Percentiles rank a stretch among this genome's conserved stretches.
phyloP scores from a whole-genome alignment of 2,329 filamentous ascomycete genomes.

The Talaromyces sp. region DNA sequence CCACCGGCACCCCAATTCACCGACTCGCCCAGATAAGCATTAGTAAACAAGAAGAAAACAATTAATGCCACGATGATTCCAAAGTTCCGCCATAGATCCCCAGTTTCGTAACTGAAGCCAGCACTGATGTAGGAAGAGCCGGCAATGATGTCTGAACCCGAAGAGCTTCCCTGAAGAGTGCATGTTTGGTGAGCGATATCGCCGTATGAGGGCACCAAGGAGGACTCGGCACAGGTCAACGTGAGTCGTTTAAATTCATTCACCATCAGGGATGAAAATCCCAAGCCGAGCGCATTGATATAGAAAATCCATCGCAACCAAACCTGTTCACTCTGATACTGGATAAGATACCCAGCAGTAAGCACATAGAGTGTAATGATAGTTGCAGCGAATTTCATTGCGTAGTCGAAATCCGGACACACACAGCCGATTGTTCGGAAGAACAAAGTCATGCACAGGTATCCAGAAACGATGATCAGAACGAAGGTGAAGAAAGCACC shows the following conservation, averaged over 20 bases:
- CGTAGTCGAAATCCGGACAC: constrained; percentile 78
- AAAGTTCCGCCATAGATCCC: constrained; percentile 66
- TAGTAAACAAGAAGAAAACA: constrained; percentile 34
- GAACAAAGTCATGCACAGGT: constrained; percentile 71
- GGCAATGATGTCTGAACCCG: constrained; percentile 61
- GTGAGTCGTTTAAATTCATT: constrained; percentile 74
- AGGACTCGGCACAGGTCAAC: constrained; percentile 64
- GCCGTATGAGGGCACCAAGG: constrained; percentile 63
- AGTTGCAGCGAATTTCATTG: constrained; percentile 75
- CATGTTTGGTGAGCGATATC: constrained; percentile 75
- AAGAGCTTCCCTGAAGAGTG: constrained; percentile 67
- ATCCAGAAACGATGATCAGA: constrained; percentile 64
- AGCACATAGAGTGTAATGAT: constrained; percentile 78
- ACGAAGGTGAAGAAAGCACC: constrained; percentile 77
- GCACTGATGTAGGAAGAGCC: constrained; percentile 66
- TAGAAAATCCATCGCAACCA: constrained; percentile 70
- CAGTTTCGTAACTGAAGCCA: constrained; percentile 63
- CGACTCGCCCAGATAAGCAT: constrained; percentile 39
- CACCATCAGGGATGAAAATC: constrained; percentile 75
- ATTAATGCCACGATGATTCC: constrained; percentile 39
- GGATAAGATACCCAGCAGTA: constrained; percentile 79
- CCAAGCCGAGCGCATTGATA: constrained; percentile 69
- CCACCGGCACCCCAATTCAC: constrained; percentile 33
- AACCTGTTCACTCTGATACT: constrained; percentile 68
- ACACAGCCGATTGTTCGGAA: constrained; percentile 71